Base-by-base conservation (phyloP, 1,284 basidiomycete genomes). In the Naganishia cerealis region DNA sequence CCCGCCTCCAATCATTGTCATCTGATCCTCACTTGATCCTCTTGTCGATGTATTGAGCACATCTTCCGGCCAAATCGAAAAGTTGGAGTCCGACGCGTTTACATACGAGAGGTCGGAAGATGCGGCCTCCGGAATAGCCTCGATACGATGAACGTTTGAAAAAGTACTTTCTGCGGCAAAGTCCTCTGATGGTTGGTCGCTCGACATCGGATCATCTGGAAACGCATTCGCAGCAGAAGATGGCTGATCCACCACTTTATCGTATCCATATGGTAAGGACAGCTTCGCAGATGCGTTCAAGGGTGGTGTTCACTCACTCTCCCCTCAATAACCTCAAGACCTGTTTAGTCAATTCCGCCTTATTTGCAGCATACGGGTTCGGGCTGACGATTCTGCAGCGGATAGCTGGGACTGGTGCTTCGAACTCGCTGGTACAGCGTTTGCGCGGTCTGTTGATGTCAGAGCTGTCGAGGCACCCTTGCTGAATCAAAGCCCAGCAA, bases 31-130 rank as follows among this genome's bases (percentile, higher is more conserved):
- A 29, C 26, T 50, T 9, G 42, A 40, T 24, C 7, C 46, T 24
- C n/a, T 50, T n/a, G n/a, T 50, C 16, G 59, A 39, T 24, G 36
- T 29, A 29, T 7, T 29, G 21, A 26, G 21, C 38, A 63, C 10
- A 24, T 63, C 61, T n/a, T 63, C 61, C 24, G 61, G 61, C 61
- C 61, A 63, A 40, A 63, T 63, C 38, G 61, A 63, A 50, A 54
- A 63, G n/a, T 53, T 63, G 33, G 61, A 63, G 33, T 53, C 38
- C 13, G 61, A 63, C 1, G 61, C 21, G 10, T 54, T 29, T 21
- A 54, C 38, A 26, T 39, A 54, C 36, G 43, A 59, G n/a, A 63
- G 40, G 5, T 42, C 36, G 2, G 61, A 18, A 29, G 61, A 18
- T 5, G 50, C 18, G 26, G 1, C 61, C 5, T 13, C 36, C n/a